Base-by-base conservation (phyloP, 345 rosid genomes). In the Hibiscus mutabilis region DNA sequence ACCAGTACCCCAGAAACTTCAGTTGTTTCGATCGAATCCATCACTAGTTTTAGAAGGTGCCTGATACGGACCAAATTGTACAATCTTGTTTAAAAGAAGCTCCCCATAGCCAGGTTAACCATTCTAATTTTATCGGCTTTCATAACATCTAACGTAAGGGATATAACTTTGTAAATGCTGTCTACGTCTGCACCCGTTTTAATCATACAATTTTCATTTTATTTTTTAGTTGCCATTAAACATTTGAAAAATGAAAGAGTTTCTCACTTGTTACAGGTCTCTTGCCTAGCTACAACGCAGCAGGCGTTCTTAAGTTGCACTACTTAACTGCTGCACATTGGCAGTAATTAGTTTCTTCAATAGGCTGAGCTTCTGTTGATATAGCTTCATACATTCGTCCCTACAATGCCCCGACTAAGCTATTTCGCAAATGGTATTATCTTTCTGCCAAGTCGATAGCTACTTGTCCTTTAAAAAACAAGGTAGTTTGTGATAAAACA, bases 71-170 rank as follows among this genome's bases (percentile, higher is more conserved):
- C 8, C 40, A 0, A 5, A 35, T 35, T 35, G 40, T 8, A 35
- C 40, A 35, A 35, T 35, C 40, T 35, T 35, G 6, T 35, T 35
- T 35, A 8, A 35, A 25, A 10, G 29, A 73, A 86, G 74, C 82
- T 86, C 58, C 90, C 93, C 1, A 76, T 88, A 46, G 83, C 74
- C 52, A 86, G 86, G 47, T 70, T 88, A 44, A 82, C 31, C 0
- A 64, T 85, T 61, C 90, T 88, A 13, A 73, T 88, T 86, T 7
- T 77, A 27, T 74, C 86, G 35, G 89, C 40, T 35, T 31, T 86
- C 72, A 82, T 79, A 89, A 88, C 91, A 31, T 76, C 81, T 13
- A 82, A 85, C 64, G 80, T 74, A 6, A 79, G 79, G 72, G 84
- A 88, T 71, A 40, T 88, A 66, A 80, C 90, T 0, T 67, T 77